These are phyloP conservation scores for Aspergillus indologenus DNA, from an alignment of 495 filamentous ascomycete species.

Conservation along the genomic window DNA sequence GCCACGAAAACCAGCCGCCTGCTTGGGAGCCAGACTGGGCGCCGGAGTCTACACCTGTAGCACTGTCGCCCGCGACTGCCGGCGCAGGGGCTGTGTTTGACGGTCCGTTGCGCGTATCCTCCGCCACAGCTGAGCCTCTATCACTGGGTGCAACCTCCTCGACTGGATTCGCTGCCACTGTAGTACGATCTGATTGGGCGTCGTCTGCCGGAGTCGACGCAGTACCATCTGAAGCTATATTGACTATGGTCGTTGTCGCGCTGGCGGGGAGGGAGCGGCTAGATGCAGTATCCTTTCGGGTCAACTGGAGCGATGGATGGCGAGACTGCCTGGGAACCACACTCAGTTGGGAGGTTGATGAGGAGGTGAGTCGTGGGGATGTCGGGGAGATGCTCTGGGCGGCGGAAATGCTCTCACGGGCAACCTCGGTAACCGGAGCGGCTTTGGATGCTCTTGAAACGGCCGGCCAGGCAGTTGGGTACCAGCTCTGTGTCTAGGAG, in stretches of 20 bases:
- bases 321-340: constrained; percentile 25
- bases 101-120: constrained; percentile 23
- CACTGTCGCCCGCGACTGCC: constrained; percentile 3
- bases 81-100: constrained; percentile 1
- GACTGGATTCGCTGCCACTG: constrained; percentile 17
- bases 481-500: constrained; percentile 37
- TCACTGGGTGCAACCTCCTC: constrained; percentile 25
- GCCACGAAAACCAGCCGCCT: constrained; percentile 59
- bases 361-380: constrained; percentile 39
- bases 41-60: constrained; percentile 12
- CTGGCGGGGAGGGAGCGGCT: constrained; percentile 47
- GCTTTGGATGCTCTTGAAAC: constrained; percentile 60
- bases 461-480: constrained; percentile 61
- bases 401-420: constrained; percentile 71
- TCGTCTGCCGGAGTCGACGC: constrained; percentile 33
- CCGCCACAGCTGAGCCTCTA: constrained; percentile 14
- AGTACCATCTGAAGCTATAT: constrained; percentile 48
- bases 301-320: constrained; percentile 42
- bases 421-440: constrained; percentile 68
- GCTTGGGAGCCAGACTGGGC: constrained; percentile 31
- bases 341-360: constrained; percentile 32
- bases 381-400: constrained; percentile 45
- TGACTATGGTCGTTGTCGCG: constrained; percentile 48
- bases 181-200: constrained; percentile 21
- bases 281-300: constrained; percentile 37